Percentiles rank a stretch among this genome's conserved stretches.
Evolutionary conservation across 1,284 basidiomycete genomes (phyloP).

Genomic region (Puccinia coronata): DNA sequence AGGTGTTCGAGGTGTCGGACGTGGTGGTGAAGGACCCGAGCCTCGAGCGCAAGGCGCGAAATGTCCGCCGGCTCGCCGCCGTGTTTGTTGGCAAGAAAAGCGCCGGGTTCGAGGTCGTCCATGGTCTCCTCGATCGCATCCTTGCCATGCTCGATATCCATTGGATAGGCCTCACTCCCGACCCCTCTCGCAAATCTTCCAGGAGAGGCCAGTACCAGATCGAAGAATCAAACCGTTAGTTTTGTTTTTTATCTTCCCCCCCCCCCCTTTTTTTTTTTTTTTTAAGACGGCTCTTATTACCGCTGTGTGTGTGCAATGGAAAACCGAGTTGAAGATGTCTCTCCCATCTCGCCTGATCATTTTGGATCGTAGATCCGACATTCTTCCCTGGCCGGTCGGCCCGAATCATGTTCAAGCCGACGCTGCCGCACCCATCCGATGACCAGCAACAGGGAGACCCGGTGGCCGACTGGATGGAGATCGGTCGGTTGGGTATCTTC

Average conservation of each 20-base stretch:
- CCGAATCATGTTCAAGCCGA: slow-evolving; percentile 71
- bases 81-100: slow-evolving; percentile 88
- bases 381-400: slow-evolving; percentile 95
- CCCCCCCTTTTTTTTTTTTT: neutral
- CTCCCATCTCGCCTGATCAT: too few relatives aligned
- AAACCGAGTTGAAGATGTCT: neutral
- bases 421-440: slow-evolving; percentile 54
- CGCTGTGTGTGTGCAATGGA: neutral
- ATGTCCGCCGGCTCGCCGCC: slow-evolving; percentile 81
- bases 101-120: slow-evolving; percentile 94
- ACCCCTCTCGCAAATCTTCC: slow-evolving; percentile 62
- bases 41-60: slow-evolving; percentile 79
- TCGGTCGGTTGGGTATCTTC: slow-evolving; percentile 82
- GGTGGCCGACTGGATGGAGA: slow-evolving; percentile 65
- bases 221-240: slow-evolving; percentile 74
- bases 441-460: slow-evolving; percentile 53
- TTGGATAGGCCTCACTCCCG: slow-evolving; percentile 66
- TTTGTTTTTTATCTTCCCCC: neutral
- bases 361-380: slow-evolving; percentile 68
- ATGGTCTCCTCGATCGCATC: slow-evolving; percentile 86
- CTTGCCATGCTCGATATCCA: slow-evolving; percentile 94
- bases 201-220: slow-evolving; percentile 86
- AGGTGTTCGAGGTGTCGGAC: slow-evolving; percentile 91
- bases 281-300: neutral
- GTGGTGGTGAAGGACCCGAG: slow-evolving; percentile 81